Evolutionary conservation across 2,329 filamentous ascomycete genomes (phyloP).

Genomic region (Bipolaris oryzae): DNA sequence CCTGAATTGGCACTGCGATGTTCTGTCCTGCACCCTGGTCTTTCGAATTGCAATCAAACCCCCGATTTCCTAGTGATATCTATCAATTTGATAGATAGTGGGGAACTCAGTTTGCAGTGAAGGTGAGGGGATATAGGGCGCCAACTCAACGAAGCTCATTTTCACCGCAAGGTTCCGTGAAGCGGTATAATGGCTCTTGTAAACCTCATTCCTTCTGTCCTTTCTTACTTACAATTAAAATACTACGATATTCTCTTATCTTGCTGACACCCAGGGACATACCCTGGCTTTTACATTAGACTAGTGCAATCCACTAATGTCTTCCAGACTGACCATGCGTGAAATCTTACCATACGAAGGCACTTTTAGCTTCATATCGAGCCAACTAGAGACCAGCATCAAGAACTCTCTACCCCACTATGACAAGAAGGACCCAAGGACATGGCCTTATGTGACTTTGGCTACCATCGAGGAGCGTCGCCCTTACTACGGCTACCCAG

Average conservation of each 20-base stretch:
- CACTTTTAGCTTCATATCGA: constrained; percentile 10
- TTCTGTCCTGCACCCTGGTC: no score
- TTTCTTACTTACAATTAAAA: neutral
- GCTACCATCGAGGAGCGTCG: neutral
- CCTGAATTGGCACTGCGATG: no score
- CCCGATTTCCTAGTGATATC: neutral
- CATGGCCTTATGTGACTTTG: constrained; percentile 10
- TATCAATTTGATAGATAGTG: neutral
- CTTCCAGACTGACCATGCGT: neutral
- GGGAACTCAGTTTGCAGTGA: neutral
- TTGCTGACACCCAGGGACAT: neutral
- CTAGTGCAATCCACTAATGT: neutral
- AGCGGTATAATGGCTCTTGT: neutral
- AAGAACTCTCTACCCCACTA: neutral
- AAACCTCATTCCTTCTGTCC: neutral
- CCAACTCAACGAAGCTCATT: neutral
- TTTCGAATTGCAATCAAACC: no score
- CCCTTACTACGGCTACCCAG: neutral
- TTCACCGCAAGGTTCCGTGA: neutral
- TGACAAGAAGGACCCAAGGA: constrained; percentile 3
- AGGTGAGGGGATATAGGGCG: neutral
- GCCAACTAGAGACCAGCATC: neutral
- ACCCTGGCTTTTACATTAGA: no score
- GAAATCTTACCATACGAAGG: neutral
- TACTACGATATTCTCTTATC: neutral